Evolutionary conservation across 768 basidiomycete genomes (phyloP).

Genomic region (Phlegmacium glaucopus): DNA sequence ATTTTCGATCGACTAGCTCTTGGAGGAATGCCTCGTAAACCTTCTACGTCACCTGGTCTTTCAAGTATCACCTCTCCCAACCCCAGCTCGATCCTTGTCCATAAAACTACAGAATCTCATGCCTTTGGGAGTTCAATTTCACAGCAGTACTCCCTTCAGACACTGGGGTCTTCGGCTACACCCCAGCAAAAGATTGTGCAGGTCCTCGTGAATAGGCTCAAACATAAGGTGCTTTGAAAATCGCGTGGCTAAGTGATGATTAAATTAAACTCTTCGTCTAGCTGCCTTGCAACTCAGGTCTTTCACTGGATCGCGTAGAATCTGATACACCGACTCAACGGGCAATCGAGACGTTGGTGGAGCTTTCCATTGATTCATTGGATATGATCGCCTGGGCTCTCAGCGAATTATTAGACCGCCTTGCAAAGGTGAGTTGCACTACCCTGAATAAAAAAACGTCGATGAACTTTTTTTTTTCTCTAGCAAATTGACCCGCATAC

Average conservation of each 20-base stretch:
- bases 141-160: conserved; percentile 31
- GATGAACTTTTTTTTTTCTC: conserved; percentile 1
- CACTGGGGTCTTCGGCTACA: conserved; percentile 38
- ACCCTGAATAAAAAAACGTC: conserved; percentile 9
- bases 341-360: conserved; percentile 75
- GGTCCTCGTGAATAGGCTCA: conserved; percentile 75
- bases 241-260: neutral
- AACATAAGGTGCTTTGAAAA: conserved; percentile 60
- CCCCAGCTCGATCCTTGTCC: conserved; percentile 43
- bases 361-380: conserved; percentile 71
- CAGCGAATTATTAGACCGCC: conserved; percentile 71
- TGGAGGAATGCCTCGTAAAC: neutral
- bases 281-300: conserved; percentile 86
- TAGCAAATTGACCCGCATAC: conserved; percentile 52
- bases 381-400: conserved; percentile 80
- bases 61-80: conserved; percentile 49
- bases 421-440: conserved; percentile 58
- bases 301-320: conserved; percentile 69
- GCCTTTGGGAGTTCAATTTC: conserved; percentile 19
- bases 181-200: conserved; percentile 83
- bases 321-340: conserved; percentile 71
- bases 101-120: conserved; percentile 64
- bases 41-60: conserved; percentile 39
- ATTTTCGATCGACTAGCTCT: neutral
- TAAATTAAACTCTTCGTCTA: conserved; percentile 26